Evolutionary conservation across 441 rosid genomes (phyloP).

Genomic region (Populus trichocarpa): DNA sequence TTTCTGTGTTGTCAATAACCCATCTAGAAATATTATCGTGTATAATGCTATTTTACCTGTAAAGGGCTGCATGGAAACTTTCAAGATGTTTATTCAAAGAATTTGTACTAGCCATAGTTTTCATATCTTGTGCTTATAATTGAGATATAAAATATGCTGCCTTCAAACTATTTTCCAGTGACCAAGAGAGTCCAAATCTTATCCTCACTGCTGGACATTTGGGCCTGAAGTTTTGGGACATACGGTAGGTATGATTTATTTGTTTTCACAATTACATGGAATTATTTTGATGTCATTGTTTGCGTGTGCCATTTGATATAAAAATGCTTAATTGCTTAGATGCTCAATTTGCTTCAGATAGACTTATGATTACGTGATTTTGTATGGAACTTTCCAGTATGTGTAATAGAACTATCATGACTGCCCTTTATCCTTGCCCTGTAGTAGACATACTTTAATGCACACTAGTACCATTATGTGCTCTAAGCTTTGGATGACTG

Average conservation of each 20-base stretch:
- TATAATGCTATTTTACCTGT: neutral
- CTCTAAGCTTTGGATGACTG: no score
- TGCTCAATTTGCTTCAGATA: neutral
- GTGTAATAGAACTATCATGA: neutral
- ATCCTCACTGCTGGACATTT: constrained; percentile 85
- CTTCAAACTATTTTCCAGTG: constrained; percentile 44
- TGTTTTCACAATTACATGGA: constrained; percentile 2
- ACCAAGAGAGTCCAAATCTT: constrained; percentile 55
- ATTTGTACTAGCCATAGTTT: neutral
- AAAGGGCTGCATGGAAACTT: neutral
- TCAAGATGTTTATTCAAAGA: neutral
- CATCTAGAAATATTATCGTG: neutral
- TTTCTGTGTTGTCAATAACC: neutral
- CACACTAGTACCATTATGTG: neutral
- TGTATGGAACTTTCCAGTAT: neutral
- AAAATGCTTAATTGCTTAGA: neutral
- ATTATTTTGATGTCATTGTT: neutral
- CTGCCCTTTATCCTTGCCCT: neutral
- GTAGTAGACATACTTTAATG: no score
- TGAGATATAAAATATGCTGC: constrained; percentile 14
- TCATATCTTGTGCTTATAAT: constrained; percentile 6
- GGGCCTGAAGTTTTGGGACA: constrained; percentile 91
- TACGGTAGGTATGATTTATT: constrained; percentile 47
- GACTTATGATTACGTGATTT: neutral
- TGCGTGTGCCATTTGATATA: neutral